Evolutionary conservation across 148 eudicot genomes (phyloP).

Genomic region (Chenopodium quinoa): DNA sequence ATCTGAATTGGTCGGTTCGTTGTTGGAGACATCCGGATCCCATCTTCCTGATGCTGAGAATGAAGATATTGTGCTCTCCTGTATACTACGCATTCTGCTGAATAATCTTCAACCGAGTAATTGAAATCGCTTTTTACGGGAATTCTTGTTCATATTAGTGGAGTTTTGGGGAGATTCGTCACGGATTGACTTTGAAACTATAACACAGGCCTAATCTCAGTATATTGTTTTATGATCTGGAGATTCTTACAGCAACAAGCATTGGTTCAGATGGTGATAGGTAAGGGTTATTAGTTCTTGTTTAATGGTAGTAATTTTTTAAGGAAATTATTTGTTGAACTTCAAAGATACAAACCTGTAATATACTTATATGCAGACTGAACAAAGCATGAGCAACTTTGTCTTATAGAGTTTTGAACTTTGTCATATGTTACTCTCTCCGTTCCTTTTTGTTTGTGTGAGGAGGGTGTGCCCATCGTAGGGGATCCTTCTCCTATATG

Average conservation of each 20-base stretch:
- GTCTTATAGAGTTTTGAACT: background rate
- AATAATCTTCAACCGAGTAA: slow-evolving; percentile 5
- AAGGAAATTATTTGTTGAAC: background rate
- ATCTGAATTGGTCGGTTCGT: slow-evolving; percentile 24
- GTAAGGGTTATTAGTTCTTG: background rate
- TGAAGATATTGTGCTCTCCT: slow-evolving; percentile 8
- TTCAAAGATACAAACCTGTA: slow-evolving; percentile 6
- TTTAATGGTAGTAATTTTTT: background rate
- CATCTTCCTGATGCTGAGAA: slow-evolving; percentile 19
- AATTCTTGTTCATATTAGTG: slow-evolving; percentile 20
- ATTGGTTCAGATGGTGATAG: slow-evolving; percentile 8
- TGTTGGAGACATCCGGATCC: slow-evolving; percentile 16
- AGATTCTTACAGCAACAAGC: slow-evolving; percentile 11
- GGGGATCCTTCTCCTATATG: too few relatives aligned
- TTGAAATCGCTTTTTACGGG: slow-evolving; percentile 10
- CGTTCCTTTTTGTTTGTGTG: too few relatives aligned
- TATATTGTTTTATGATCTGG: slow-evolving; percentile 12
- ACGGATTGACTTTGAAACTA: slow-evolving; percentile 11
- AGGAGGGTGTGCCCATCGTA: too few relatives aligned
- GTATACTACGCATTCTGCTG: slow-evolving; percentile 18
- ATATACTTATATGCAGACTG: background rate
- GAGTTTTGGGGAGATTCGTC: slow-evolving; percentile 7
- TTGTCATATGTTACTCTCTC: background rate
- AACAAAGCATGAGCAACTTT: background rate
- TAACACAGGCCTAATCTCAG: slow-evolving; percentile 9